These are phyloP conservation scores for Apiotrichum siamense DNA, from an alignment of 1,284 basidiomycete genomes.

Conservation along the genomic window DNA sequence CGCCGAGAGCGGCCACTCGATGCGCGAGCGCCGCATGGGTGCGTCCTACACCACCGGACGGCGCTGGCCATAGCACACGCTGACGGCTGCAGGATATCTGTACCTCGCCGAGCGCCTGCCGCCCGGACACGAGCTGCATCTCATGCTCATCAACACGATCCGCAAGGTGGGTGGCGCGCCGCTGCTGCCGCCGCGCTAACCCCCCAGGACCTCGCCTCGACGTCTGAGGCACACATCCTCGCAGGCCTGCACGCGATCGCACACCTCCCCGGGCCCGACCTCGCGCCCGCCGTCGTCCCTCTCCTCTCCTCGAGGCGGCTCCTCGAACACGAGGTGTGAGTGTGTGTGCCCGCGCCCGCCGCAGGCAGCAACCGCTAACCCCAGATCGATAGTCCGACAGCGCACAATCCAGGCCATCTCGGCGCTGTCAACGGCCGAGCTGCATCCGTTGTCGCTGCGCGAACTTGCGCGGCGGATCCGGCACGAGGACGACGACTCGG, in stretches of 20 bases:
- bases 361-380: not conserved
- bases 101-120: slow-evolving; percentile 36
- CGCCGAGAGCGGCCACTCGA: slow-evolving; percentile 31
- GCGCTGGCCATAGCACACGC: not conserved
- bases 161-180: slow-evolving; percentile 29
- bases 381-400: slow-evolving; percentile 30
- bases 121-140: slow-evolving; percentile 31
- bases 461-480: slow-evolving; percentile 4
- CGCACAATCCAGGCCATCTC: slow-evolving; percentile 26
- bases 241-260: slow-evolving; percentile 35
- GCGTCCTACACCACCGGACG: not conserved
- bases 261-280: slow-evolving; percentile 32
- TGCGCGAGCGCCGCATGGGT: slow-evolving; percentile 34
- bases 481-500: slow-evolving; percentile 22
- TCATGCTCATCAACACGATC: slow-evolving; percentile 45
- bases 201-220: slow-evolving; percentile 35
- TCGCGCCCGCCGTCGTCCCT: slow-evolving; percentile 39
- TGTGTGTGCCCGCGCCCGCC: not conserved
- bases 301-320: slow-evolving; percentile 24
- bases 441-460: slow-evolving; percentile 1
- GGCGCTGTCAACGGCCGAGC: slow-evolving; percentile 8
- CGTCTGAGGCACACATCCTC: slow-evolving; percentile 21
- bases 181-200: not conserved
- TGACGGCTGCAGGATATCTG: slow-evolving; percentile 31
- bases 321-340: slow-evolving; percentile 31